Percentiles rank a stretch among this genome's conserved stretches.
These are phyloP conservation scores for Cubamyces sp. DNA, from an alignment of 768 basidiomycete genomes.

Conservation along the genomic window DNA sequence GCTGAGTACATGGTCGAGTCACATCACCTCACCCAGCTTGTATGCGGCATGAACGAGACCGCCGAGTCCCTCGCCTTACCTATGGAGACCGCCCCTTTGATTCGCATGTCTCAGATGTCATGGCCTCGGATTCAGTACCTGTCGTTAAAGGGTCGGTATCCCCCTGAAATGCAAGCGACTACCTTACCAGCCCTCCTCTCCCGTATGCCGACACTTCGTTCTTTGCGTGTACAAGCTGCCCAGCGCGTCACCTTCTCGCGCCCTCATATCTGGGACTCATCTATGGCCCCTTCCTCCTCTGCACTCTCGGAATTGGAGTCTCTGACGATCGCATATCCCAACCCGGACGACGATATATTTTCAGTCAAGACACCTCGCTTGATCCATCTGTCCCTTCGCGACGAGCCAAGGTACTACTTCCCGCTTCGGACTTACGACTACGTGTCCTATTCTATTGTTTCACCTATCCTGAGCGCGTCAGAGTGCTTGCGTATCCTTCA, in stretches of 20 bases:
- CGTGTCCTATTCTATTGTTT: too few relatives aligned
- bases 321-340: slow-evolving; percentile 2
- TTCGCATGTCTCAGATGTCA: neutral
- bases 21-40: neutral
- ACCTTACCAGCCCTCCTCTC: neutral
- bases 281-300: neutral
- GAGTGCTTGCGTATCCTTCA: slow-evolving; percentile 1
- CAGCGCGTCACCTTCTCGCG: too few relatives aligned
- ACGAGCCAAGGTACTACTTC: neutral
- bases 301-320: neutral
- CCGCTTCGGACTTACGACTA: too few relatives aligned
- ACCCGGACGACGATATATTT: slow-evolving; percentile 8
- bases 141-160: neutral
- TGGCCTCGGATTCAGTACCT: neutral
- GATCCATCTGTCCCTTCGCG: slow-evolving; percentile 4
- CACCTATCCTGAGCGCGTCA: neutral
- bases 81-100: neutral
- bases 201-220: neutral
- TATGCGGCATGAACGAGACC: neutral
- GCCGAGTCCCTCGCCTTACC: neutral
- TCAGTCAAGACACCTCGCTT: neutral
- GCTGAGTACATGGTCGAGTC: too few relatives aligned
- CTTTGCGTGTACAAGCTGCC: neutral
- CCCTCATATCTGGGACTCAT: neutral
- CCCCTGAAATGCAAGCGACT: too few relatives aligned